Base-by-base conservation (phyloP, 768 basidiomycete genomes). In the Serendipita sp. region DNA sequence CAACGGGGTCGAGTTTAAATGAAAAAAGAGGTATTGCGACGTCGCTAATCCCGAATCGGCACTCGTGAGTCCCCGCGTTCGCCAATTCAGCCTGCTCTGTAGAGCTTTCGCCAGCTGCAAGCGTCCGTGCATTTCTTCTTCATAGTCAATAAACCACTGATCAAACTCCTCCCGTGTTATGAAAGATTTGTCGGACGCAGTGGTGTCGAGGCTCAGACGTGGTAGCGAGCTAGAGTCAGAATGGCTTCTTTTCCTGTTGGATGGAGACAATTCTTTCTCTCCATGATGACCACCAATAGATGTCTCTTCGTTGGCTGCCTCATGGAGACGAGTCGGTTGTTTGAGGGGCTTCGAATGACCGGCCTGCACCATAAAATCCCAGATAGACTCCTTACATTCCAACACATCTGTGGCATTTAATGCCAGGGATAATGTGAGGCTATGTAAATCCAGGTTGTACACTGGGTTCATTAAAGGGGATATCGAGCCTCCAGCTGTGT, bases 301-400 rank as follows among this genome's bases (percentile, higher is more conserved):
- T 46, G 45, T 11, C 13, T 51, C 30, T 51, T 32, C 28, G n/a
- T 11, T 16, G 16, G 24, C 4, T 10, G 56, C 32, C 28, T 35
- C 16, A 30, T 16, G 18, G 3, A 28, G 10, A 37, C 4, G 7
- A 10, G 13, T 30, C 28, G 56, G 10, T n/a, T 35, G 24, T n/a
- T 30, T 60, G 28, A 8, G 10, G 16, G 1, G 3, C 11, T 60
- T 32, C 28, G 56, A 11, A 28, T 32, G 16, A 32, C 56, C 28
- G 24, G 78, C 79, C 32, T 78, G 78, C 24, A 75, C 69, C 2
- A 88, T 79, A 81, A 83, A 88, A 64, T 86, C 86, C 88, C 88
- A 89, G 86, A 89, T 89, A 35, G 82, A 77, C 72, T 89, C 88
- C 0, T 83, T 77, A 69, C 86, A 88, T 5, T 78, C 85, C 13